These are phyloP conservation scores for Albifimbria verrucaria DNA, from an alignment of 2,329 filamentous ascomycete species.

Conservation along the genomic window DNA sequence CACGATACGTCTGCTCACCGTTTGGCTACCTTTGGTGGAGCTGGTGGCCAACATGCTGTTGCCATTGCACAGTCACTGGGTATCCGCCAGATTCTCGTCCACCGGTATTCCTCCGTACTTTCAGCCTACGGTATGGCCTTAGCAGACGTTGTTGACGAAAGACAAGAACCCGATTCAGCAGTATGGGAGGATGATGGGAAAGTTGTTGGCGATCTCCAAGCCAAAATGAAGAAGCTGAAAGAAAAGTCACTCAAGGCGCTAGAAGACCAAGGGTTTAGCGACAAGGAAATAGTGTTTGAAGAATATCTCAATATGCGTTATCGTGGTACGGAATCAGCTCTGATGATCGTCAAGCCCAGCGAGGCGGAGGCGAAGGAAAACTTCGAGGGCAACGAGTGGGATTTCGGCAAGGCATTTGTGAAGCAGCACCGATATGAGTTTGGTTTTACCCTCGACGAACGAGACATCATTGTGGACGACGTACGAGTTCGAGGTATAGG, in stretches of 20 bases:
- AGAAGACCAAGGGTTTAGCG: conserved; percentile 73
- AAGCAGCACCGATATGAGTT: conserved; percentile 90
- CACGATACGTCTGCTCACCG: conserved; percentile 87
- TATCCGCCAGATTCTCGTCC: conserved; percentile 80
- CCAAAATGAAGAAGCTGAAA: conserved; percentile 77
- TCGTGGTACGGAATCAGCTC: conserved; percentile 81
- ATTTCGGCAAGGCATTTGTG: conserved; percentile 80
- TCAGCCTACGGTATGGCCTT: conserved; percentile 92
- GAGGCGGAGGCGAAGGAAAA: conserved; percentile 57
- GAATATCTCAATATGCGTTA: conserved; percentile 95
- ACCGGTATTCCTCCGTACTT: conserved; percentile 83
- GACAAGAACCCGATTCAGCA: conserved; percentile 71
- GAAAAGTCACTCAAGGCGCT: conserved; percentile 67
- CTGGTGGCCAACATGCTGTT: conserved; percentile 89
- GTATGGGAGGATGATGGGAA: conserved; percentile 58
- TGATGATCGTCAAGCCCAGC: conserved; percentile 80
- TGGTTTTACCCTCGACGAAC: conserved; percentile 78
- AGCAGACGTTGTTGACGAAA: conserved; percentile 88
- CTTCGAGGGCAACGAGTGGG: conserved; percentile 68
- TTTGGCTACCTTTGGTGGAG: conserved; percentile 89
- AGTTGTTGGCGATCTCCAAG: conserved; percentile 59
- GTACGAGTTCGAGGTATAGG: conserved; percentile 85
- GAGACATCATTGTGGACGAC: conserved; percentile 88
- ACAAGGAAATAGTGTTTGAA: conserved; percentile 75
- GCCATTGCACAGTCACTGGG: conserved; percentile 83